Base-by-base conservation (phyloP, 352 stramenopile species). In the Globisporangium radiosum region DNA sequence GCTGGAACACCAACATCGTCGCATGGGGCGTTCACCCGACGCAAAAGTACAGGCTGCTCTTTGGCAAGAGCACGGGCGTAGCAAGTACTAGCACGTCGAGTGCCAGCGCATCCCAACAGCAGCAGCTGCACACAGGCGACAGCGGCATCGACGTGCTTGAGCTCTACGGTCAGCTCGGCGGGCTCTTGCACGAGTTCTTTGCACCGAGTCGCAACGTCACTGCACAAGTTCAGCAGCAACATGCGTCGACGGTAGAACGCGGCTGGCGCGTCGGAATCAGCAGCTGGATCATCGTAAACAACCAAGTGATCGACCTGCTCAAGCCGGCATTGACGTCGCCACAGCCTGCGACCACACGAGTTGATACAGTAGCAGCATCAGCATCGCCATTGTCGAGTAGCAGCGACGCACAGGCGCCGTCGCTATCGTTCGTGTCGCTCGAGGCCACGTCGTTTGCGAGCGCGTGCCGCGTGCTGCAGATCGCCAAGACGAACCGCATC, bases 201-300 rank as follows among this genome's bases (percentile, higher is more conserved):
- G 47, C 11, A 3, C 9, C 8, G 25, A 33, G 15, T 8, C 6
- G 7, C 39, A 8, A 25, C n/a, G 14, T 43, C 44, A 13, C 36
- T 54, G 36, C 44, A n/a, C 25, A 17, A 6, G 4, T 14, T 1
- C 40, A 52, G n/a, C 47, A 37, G 59, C 57, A 63, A 43, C 54
- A 36, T 1, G 37, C 51, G 17, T 52, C 25, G 7, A 52, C 57
- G 38, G 40, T 53, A 4, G 55, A 13, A 25, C 49, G 17, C 25
- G 60, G 54, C 47, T 90, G 76, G 78, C 54, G 66, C 47, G 49
- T 90, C 2, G 81, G 78, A 6, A 72, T 88, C 39, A 90, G 81
- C 55, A 87, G 76, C 43, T 90, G 81, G 81, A 75, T 88, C 50
- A 62, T 90, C 61, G 75, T 88, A 11, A 78, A 85, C 63, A 88